Evolutionary conservation across 106 monocot species (phyloP).

Genomic region (Vanilla planifolia): DNA sequence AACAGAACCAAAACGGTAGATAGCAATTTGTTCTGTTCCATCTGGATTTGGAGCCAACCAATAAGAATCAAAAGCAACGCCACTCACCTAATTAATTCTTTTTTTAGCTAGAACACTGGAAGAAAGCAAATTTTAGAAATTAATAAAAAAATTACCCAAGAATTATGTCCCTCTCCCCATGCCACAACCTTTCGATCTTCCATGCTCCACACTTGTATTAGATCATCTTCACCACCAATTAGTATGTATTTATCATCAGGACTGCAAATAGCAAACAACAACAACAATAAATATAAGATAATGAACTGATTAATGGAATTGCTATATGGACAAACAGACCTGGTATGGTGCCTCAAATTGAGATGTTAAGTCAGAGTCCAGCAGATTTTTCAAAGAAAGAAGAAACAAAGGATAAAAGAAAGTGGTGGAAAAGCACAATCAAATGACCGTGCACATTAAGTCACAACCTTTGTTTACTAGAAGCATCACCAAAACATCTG

Average conservation of each 20-base stretch:
- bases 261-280: constrained; percentile 13
- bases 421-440: neutral
- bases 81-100: constrained; percentile 60
- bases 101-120: neutral
- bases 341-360: neutral
- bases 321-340: neutral
- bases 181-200: constrained; percentile 53
- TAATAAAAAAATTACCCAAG: constrained; percentile 2
- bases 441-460: neutral
- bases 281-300: neutral
- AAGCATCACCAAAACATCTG: too few relatives aligned
- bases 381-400: neutral
- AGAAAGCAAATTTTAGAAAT: neutral
- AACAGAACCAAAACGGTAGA: constrained; percentile 93
- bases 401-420: neutral
- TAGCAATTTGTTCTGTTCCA: constrained; percentile 56
- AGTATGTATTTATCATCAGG: constrained; percentile 57
- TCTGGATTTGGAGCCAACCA: constrained; percentile 86
- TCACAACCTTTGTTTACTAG: too few relatives aligned
- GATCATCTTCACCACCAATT: constrained; percentile 66
- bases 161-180: constrained; percentile 69
- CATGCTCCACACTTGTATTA: constrained; percentile 62
- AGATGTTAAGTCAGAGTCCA: neutral
- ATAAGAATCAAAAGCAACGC: constrained; percentile 93
- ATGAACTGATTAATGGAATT: neutral